Conservation (phyloP, 2,329 filamentous ascomycete genomes). For the Scorias spongiosa region DNA sequence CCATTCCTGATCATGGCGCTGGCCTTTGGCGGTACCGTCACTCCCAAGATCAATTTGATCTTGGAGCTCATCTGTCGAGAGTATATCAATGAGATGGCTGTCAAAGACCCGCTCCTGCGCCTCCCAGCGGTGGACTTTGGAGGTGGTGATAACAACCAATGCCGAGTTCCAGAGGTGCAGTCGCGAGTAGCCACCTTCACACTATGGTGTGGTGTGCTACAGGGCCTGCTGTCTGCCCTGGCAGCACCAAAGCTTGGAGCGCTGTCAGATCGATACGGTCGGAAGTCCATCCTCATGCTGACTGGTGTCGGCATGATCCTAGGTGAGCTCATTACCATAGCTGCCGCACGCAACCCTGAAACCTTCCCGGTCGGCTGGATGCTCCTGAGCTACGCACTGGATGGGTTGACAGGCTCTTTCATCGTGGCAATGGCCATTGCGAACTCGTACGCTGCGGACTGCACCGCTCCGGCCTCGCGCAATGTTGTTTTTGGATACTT, state of each 20-base stretch:
- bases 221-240: constrained; percentile 64
- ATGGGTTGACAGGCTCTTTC: constrained; percentile 79
- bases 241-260: constrained; percentile 70
- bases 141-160: constrained; percentile 56
- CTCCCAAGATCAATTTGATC: constrained; percentile 79
- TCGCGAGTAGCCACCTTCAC: constrained; percentile 62
- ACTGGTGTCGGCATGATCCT: constrained; percentile 60
- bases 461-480: constrained; percentile 62
- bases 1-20: constrained; percentile 71
- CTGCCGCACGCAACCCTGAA: constrained; percentile 62
- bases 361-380: constrained; percentile 63
- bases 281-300: constrained; percentile 57
- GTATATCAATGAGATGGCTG: constrained; percentile 57
- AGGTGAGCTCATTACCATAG: constrained; percentile 60
- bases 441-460: constrained; percentile 82
- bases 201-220: constrained; percentile 57
- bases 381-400: constrained; percentile 58
- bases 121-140: constrained; percentile 52
- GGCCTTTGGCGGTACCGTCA: constrained; percentile 71
- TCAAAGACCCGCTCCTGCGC: constrained; percentile 42
- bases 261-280: constrained; percentile 74
- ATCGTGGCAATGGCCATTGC: constrained; percentile 65
- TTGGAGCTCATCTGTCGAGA: constrained; percentile 68
- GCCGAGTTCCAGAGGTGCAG: constrained; percentile 65
- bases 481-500: constrained; percentile 79